Evolutionary conservation across 2,329 filamentous ascomycete genomes (phyloP).

Genomic region (Aspergillus pseudoviridinutans): DNA sequence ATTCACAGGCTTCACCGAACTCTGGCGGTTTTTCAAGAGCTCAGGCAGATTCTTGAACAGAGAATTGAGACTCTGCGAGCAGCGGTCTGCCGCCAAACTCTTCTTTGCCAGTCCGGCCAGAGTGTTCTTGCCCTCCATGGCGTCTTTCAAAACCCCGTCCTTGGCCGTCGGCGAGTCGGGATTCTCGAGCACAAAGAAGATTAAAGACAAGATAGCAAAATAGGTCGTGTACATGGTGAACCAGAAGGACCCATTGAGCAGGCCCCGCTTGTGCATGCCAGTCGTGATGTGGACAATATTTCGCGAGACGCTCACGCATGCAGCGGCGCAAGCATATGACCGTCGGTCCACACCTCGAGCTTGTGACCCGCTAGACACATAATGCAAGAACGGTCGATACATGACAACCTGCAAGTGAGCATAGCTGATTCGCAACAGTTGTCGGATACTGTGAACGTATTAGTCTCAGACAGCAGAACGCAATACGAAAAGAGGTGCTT

Average conservation of each 20-base stretch:
- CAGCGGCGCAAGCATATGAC: conserved; percentile 62
- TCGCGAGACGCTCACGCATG: conserved; percentile 61
- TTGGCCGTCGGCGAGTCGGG: conserved; percentile 58
- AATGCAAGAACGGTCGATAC: conserved; percentile 63
- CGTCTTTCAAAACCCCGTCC: conserved; percentile 76
- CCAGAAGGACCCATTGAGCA: conserved; percentile 63
- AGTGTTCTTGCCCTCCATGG: conserved; percentile 76
- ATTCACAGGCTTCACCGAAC: conserved; percentile 42
- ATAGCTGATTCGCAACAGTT: conserved; percentile 60
- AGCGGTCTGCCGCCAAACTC: conserved; percentile 84
- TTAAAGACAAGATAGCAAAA: conserved; percentile 60
- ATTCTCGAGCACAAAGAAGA: conserved; percentile 64
- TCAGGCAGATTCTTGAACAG: conserved; percentile 83
- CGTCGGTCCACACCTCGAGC: conserved; percentile 55
- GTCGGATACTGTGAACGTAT: conserved; percentile 46
- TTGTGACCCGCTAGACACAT: conserved; percentile 52
- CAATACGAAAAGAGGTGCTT: conserved; percentile 33
- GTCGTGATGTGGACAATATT: conserved; percentile 64
- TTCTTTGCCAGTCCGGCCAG: conserved; percentile 73
- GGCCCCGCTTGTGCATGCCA: conserved; percentile 59
- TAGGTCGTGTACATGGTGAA: conserved; percentile 67
- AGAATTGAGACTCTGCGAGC: conserved; percentile 68
- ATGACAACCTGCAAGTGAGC: conserved; percentile 62
- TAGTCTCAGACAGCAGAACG: background rate
- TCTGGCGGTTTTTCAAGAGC: conserved; percentile 56